These are phyloP conservation scores for Scedosporium apiospermum DNA, from an alignment of 2,329 filamentous ascomycete genomes.

Conservation along the genomic window DNA sequence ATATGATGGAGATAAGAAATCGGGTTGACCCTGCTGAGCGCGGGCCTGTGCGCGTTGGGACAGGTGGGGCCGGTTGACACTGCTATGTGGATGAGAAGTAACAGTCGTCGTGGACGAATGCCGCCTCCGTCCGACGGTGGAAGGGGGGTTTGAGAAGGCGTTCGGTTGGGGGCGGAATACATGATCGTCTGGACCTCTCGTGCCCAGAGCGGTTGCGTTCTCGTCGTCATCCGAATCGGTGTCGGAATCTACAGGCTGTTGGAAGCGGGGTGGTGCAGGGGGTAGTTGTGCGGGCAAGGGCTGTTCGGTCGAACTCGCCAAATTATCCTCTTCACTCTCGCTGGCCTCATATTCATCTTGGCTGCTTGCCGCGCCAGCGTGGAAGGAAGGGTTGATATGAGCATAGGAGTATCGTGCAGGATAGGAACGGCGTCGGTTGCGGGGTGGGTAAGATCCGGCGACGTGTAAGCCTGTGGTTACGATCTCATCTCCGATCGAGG, in stretches of 20 bases:
- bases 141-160: conserved; percentile 77
- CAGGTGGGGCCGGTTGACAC: conserved; percentile 40
- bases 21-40: conserved; percentile 37
- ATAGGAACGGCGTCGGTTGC: conserved; percentile 47
- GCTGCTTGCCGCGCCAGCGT: conserved; percentile 53
- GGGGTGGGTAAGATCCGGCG: conserved; percentile 40
- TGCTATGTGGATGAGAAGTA: conserved; percentile 38
- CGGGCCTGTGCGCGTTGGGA: conserved; percentile 37
- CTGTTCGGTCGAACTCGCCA: conserved; percentile 52
- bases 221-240: conserved; percentile 57
- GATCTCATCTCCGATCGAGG: conserved; percentile 77
- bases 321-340: conserved; percentile 73
- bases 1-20: conserved; percentile 63
- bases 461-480: conserved; percentile 81
- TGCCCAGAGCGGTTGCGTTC: conserved; percentile 71
- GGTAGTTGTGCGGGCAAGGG: conserved; percentile 19
- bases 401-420: conserved; percentile 6
- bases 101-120: conserved; percentile 27
- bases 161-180: conserved; percentile 82
- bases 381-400: conserved; percentile 26
- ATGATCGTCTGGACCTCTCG: conserved; percentile 36
- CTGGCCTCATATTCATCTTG: conserved; percentile 94
- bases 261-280: conserved; percentile 17
- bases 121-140: conserved; percentile 23
- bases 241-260: conserved; percentile 27